A percentile compares a stretch with the other conserved stretches of the same genome.
Evolutionary conservation across 2,329 filamentous ascomycete genomes (phyloP).

Genomic region (Xylariaceae sp.): DNA sequence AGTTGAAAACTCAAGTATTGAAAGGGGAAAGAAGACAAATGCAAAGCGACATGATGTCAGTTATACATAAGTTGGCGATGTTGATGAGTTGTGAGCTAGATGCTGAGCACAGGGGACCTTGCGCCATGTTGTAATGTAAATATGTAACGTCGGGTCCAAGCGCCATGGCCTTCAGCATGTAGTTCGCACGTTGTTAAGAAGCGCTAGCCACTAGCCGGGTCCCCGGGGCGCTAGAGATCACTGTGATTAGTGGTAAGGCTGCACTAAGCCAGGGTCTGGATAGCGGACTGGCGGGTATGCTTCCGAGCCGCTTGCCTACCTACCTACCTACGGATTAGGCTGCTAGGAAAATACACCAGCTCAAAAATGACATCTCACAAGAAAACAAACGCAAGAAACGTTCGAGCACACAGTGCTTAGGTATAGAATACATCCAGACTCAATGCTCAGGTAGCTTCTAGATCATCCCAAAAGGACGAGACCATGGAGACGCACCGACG

Average conservation of each 20-base stretch:
- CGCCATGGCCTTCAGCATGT: background rate
- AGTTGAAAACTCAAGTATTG: background rate
- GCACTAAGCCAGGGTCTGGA: slow-evolving; percentile 22
- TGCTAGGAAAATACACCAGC: too few species aligned
- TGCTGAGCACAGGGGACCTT: background rate
- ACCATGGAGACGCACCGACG: slow-evolving; percentile 23
- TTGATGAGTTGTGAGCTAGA: background rate
- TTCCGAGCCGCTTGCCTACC: slow-evolving; percentile 27
- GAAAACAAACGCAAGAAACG: background rate
- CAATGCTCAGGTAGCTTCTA: background rate
- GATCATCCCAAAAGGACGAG: slow-evolving; percentile 1
- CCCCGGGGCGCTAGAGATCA: slow-evolving; percentile 18
- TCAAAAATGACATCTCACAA: slow-evolving; percentile 1
- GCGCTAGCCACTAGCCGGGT: slow-evolving; percentile 13
- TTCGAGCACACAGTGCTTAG: background rate
- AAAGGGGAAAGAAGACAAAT: background rate
- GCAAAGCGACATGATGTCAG: background rate
- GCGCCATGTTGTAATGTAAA: background rate
- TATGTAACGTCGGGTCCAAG: too few species aligned
- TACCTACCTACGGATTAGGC: too few species aligned
- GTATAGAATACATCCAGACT: background rate
- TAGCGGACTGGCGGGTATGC: slow-evolving; percentile 33
- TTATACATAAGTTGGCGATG: background rate
- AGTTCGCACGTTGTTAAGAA: slow-evolving; percentile 8
- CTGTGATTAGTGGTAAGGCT: slow-evolving; percentile 6